Conservation (phyloP, 208 protist species). For the Acanthamoeba lenticulata region DNA sequence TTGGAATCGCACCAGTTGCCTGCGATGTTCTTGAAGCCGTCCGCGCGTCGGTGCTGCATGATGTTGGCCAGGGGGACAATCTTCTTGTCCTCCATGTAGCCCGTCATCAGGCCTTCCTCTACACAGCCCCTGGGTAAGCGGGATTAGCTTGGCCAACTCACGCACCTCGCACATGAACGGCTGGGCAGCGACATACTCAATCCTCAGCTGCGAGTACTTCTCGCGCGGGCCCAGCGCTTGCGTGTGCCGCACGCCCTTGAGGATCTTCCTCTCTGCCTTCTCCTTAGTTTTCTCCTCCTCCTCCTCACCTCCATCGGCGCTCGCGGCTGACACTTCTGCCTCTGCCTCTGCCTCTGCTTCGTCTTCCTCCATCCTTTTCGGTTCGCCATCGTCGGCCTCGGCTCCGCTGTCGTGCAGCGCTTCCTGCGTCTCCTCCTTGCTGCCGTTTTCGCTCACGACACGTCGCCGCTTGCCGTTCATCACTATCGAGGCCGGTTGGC, state of each 20-base stretch:
- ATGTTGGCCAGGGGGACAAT: conserved; percentile 16
- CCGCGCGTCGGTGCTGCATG: neutral
- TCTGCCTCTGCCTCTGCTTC: neutral
- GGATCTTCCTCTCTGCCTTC: neutral
- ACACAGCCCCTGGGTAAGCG: neutral
- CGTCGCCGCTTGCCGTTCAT: neutral
- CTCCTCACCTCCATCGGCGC: neutral
- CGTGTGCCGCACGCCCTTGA: neutral
- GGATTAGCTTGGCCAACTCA: neutral
- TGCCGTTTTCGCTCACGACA: neutral
- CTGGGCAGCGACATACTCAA: neutral
- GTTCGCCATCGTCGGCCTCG: no score
- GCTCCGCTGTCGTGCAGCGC: no score
- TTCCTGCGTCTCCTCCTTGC: neutral
- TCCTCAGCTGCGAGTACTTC: neutral
- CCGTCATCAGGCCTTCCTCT: neutral
- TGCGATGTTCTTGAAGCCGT: conserved; percentile 17
- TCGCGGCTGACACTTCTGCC: neutral
- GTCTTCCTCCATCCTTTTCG: neutral
- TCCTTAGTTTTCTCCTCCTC: no score
- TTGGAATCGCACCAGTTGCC: neutral
- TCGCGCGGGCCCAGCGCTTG: neutral
- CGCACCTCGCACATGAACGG: neutral
- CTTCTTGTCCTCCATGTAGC: conserved; percentile 46
- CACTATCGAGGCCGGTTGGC: neutral